Conservation (phyloP, 805 yeast species). For the Wickerhamiella spandovensis region DNA sequence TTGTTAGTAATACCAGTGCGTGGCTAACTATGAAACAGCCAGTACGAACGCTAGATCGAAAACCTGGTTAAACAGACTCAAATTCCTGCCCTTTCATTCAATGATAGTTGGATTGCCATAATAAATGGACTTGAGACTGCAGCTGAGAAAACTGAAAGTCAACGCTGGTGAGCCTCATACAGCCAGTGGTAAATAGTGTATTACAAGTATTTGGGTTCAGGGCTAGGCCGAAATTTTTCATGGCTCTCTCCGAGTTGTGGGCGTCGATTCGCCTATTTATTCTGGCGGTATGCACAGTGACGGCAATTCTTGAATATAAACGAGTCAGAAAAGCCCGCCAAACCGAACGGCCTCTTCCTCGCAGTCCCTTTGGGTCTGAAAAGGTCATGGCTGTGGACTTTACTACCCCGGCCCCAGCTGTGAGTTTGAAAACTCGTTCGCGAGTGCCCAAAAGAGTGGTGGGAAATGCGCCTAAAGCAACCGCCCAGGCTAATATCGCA, state of each 20-base stretch:
- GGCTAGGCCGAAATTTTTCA: not conserved
- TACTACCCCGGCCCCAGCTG: conserved; percentile 4
- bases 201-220: not conserved
- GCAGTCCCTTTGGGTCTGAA: not conserved
- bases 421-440: not conserved
- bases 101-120: too few species aligned
- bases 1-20: too few species aligned
- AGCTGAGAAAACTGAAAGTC: too few species aligned
- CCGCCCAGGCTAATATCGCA: conserved; percentile 5
- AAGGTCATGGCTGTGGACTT: conserved; percentile 11
- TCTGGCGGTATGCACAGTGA: not conserved
- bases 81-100: too few species aligned
- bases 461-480: not conserved
- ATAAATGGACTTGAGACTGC: too few species aligned
- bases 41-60: too few species aligned
- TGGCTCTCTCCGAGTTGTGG: conserved; percentile 3
- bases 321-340: not conserved
- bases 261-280: conserved; percentile 4
- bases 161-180: too few species aligned
- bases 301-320: conserved; percentile 2
- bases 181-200: too few species aligned
- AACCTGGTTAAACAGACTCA: too few species aligned
- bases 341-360: not conserved
- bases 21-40: too few species aligned
- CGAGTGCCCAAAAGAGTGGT: not conserved